Evolutionary conservation across 73 alveolate genomes (phyloP).

Genomic region (Diophrys sp.): DNA sequence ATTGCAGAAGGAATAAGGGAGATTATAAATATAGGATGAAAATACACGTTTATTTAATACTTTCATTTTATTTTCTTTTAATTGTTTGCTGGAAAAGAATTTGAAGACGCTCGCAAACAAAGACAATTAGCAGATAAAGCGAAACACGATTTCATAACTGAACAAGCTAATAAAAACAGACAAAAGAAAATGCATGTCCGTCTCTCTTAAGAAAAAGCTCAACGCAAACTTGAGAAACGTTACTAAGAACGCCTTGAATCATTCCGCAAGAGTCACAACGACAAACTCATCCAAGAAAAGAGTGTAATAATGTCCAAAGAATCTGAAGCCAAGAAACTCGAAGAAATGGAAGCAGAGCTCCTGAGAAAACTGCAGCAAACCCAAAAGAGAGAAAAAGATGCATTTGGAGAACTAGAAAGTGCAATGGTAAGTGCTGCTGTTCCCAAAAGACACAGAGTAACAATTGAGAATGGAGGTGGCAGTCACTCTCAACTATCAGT

Average conservation of each 20-base stretch:
- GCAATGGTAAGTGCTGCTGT: background rate
- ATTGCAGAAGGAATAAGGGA: too few relatives aligned
- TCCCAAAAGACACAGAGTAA: background rate
- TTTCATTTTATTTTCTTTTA: too few relatives aligned
- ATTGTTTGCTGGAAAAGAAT: too few relatives aligned
- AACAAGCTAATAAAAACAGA: background rate
- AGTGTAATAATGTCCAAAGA: background rate
- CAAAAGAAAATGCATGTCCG: background rate
- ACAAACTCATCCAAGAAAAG: background rate
- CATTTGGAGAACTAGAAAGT: background rate
- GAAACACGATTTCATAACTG: background rate
- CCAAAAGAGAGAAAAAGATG: background rate
- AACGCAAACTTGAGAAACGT: background rate
- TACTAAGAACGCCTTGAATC: background rate
- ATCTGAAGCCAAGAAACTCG: background rate
- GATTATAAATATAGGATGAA: too few relatives aligned
- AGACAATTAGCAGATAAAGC: background rate
- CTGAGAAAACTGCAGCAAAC: background rate
- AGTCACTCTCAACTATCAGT: too few relatives aligned
- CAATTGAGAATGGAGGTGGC: background rate
- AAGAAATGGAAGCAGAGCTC: background rate
- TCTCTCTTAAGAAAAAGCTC: background rate
- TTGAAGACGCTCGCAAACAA: background rate
- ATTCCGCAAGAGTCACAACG: background rate
- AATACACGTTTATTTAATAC: too few relatives aligned